Percentiles rank a stretch among this genome's conserved stretches.
phyloP scores from a whole-genome alignment of 73 alveolate species.

The Symbiodinium natans region DNA sequence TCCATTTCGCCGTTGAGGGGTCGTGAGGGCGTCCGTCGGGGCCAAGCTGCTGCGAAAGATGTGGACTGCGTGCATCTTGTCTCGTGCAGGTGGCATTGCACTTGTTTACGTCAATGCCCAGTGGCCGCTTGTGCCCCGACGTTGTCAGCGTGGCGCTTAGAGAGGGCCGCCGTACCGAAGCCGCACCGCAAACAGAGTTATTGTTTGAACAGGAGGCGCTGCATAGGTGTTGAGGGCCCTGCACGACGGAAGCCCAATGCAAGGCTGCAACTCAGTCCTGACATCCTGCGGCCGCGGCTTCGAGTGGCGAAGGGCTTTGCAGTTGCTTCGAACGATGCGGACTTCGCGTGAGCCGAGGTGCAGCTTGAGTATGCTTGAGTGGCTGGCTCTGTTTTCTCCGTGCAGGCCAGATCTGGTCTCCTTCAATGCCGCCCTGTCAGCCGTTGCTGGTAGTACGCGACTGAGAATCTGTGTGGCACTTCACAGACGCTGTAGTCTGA shows the following conservation, averaged over 20 bases:
- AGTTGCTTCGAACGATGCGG: neutral
- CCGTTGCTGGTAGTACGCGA: neutral
- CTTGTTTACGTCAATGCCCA: slow-evolving; percentile 5
- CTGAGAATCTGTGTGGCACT: neutral
- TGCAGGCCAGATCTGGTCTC: slow-evolving; percentile 46
- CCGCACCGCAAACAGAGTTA: too few relatives aligned
- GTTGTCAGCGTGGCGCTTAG: slow-evolving; percentile 9
- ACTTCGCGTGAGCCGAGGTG: neutral
- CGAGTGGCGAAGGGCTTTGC: slow-evolving; percentile 33
- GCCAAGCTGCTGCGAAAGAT: too few relatives aligned
- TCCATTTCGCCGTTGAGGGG: too few relatives aligned
- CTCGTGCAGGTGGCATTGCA: slow-evolving; percentile 43
- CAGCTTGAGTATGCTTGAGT: neutral
- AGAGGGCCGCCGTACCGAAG: neutral
- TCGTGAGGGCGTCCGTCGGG: too few relatives aligned
- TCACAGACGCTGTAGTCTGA: too few relatives aligned
- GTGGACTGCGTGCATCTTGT: too few relatives aligned
- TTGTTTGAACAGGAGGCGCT: too few relatives aligned
- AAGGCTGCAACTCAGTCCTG: slow-evolving; percentile 67
- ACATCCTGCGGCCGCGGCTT: slow-evolving; percentile 20
- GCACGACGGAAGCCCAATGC: too few relatives aligned
- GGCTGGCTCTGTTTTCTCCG: neutral
- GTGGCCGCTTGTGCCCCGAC: slow-evolving; percentile 21
- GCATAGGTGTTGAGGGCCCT: too few relatives aligned
- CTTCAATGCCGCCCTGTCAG: slow-evolving; percentile 45